Conservation (phyloP, 345 rosid species). For the Eucalyptus sideroxylon region DNA sequence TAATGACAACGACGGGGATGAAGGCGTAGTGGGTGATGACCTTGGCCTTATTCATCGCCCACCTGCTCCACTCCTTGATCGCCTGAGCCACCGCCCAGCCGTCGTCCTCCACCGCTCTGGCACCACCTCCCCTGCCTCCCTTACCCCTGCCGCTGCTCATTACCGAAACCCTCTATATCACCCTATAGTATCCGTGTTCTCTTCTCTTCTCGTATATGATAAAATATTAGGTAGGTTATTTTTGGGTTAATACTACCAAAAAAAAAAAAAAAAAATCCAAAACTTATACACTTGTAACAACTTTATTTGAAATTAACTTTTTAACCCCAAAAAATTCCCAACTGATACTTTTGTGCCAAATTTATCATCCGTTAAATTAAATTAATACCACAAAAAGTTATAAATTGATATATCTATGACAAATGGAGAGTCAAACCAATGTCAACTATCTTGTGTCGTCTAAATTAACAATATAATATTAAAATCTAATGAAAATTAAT, state of each 20-base stretch:
- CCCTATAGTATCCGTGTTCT: background rate
- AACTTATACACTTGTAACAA: background rate
- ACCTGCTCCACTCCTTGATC: conserved; percentile 88
- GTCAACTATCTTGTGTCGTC: fast-evolving
- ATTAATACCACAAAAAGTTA: no score
- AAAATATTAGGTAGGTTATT: background rate
- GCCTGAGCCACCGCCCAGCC: conserved; percentile 26
- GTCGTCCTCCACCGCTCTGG: conserved; percentile 28
- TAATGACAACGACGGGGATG: conserved; percentile 69
- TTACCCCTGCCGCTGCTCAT: conserved; percentile 27
- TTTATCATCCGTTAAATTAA: fast-evolving
- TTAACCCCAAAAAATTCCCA: no score
- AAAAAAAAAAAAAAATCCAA: no score
- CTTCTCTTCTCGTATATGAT: background rate
- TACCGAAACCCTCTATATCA: conserved; percentile 1
- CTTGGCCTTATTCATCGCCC: conserved; percentile 85
- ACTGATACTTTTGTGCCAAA: background rate
- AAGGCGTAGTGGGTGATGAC: conserved; percentile 83
- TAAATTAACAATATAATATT: no score
- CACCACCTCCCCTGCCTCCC: conserved; percentile 31
- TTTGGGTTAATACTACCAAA: background rate
- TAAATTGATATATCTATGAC: no score
- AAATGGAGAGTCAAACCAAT: background rate
- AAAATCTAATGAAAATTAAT: no score
- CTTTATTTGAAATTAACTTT: no score